Base-by-base conservation (phyloP, 225 moss, liverwort and hornwort genomes). In the Neckera pumila region DNA sequence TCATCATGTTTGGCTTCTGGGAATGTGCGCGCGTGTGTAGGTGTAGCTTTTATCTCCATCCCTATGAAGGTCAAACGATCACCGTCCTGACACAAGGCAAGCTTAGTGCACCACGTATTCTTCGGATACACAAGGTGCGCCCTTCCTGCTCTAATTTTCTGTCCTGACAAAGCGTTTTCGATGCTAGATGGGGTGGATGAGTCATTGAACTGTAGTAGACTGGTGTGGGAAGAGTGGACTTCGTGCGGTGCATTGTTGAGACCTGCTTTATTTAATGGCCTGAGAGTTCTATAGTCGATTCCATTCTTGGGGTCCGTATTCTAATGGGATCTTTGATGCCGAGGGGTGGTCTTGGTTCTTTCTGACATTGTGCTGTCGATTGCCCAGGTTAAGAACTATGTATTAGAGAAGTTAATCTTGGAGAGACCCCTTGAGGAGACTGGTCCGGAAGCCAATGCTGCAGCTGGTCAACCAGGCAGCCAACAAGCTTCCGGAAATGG, bases 81-180 rank as follows among this genome's bases (percentile, higher is more conserved):
- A 95, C 96, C 91, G 92, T 93, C 82, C 95, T 96, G 18, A 96
- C 95, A 20, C 96, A 97, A 88, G 97, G 96, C 93, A 97, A 97
- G 88, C 93, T 97, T 56, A 97, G 96, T 87, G 97, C 97, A 17
- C 97, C 96, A 74, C 95, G 95, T 84, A 97, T 97, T 90, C 94
- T 97, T 89, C 97, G 97, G 90, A 97, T 97, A 95, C 97, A 95
- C 89, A 97, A 97, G 93, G 97, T 97, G 93, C 79, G 88, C 70
- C 80, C 38, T 73, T 65, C 59, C 26, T 56, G 75, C 62, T 53
- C 10, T 4, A 21, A 2, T 31, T 45, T 22, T 33, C 6, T 33
- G 22, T 45, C 22, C 10, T 81, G 61, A 38, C 42, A 12, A 53
- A 43, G 60, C 26, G 10, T 38, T 56, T 62, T 47, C 38, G 64